A percentile compares a stretch with the other conserved stretches of the same genome.
Evolutionary conservation across 2,329 filamentous ascomycete species (phyloP).

Genomic region (Ophiocordyceps sinensis): DNA sequence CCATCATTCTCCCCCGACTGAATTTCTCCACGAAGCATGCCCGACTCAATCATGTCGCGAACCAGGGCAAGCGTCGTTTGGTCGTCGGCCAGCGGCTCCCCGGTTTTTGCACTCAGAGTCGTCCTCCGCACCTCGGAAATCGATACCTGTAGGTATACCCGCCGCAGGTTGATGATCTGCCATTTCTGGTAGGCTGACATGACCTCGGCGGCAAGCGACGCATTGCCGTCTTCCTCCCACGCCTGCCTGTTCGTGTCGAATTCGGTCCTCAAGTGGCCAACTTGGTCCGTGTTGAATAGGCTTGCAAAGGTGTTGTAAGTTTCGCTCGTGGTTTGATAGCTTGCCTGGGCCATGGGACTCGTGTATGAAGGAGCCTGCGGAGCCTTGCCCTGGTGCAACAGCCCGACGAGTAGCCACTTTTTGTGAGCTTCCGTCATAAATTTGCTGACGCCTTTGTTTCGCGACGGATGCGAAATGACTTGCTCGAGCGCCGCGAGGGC

Average conservation of each 20-base stretch:
- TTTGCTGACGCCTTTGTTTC: slow-evolving; percentile 49
- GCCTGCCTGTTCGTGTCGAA: slow-evolving; percentile 39
- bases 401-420: slow-evolving; percentile 69
- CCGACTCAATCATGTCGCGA: slow-evolving; percentile 38
- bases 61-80: slow-evolving; percentile 32
- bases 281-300: slow-evolving; percentile 45
- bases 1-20: slow-evolving; percentile 26
- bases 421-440: slow-evolving; percentile 85
- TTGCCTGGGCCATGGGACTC: slow-evolving; percentile 35
- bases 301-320: slow-evolving; percentile 58
- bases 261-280: slow-evolving; percentile 47
- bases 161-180: slow-evolving; percentile 58
- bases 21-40: slow-evolving; percentile 38
- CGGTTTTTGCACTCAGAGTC: slow-evolving; percentile 41
- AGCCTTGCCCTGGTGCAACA: slow-evolving; percentile 54
- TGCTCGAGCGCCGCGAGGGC: slow-evolving; percentile 48
- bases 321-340: slow-evolving; percentile 44
- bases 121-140: slow-evolving; percentile 34
- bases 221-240: slow-evolving; percentile 62
- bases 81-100: slow-evolving; percentile 23
- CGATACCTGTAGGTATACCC: slow-evolving; percentile 51
- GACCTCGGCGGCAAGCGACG: slow-evolving; percentile 55
- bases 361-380: slow-evolving; percentile 41
- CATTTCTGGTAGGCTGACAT: slow-evolving; percentile 58
- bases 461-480: slow-evolving; percentile 52